phyloP scores from a whole-genome alignment of 2,329 filamentous ascomycete genomes.

The Helotiales sp. region DNA sequence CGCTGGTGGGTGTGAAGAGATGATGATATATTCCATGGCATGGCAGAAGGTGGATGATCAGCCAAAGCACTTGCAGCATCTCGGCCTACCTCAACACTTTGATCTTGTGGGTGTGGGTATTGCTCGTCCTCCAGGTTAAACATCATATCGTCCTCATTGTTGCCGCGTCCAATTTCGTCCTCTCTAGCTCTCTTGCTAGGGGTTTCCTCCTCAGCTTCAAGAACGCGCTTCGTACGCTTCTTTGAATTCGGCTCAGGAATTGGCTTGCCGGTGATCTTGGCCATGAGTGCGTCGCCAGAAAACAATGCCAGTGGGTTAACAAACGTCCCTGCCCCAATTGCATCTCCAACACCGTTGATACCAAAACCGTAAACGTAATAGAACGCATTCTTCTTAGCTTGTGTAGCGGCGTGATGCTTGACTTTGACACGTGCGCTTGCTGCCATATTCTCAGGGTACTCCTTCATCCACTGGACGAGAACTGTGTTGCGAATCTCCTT shows the following conservation, averaged over 20 bases:
- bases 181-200: conserved; percentile 47
- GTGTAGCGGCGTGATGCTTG: conserved; percentile 46
- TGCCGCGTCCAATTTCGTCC: conserved; percentile 45
- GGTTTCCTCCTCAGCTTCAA: conserved; percentile 27
- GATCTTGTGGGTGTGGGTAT: conserved; percentile 11
- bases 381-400: conserved; percentile 67
- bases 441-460: conserved; percentile 66
- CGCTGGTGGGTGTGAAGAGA: conserved; percentile 56
- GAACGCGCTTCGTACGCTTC: conserved; percentile 29
- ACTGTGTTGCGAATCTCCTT: conserved; percentile 61
- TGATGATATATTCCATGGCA: conserved; percentile 71
- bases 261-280: conserved; percentile 37
- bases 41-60: conserved; percentile 68
- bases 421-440: conserved; percentile 51
- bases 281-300: conserved; percentile 59
- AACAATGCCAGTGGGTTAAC: conserved; percentile 61
- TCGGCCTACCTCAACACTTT: conserved; percentile 70
- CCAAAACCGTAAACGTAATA: conserved; percentile 64
- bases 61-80: conserved; percentile 68
- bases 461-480: conserved; percentile 59
- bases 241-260: neutral
- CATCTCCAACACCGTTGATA: conserved; percentile 57
- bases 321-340: conserved; percentile 47
- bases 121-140: conserved; percentile 12
- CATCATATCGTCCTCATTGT: conserved; percentile 31